Evolutionary conservation across 768 basidiomycete species (phyloP).

Genomic region (Boletus sensibilis): DNA sequence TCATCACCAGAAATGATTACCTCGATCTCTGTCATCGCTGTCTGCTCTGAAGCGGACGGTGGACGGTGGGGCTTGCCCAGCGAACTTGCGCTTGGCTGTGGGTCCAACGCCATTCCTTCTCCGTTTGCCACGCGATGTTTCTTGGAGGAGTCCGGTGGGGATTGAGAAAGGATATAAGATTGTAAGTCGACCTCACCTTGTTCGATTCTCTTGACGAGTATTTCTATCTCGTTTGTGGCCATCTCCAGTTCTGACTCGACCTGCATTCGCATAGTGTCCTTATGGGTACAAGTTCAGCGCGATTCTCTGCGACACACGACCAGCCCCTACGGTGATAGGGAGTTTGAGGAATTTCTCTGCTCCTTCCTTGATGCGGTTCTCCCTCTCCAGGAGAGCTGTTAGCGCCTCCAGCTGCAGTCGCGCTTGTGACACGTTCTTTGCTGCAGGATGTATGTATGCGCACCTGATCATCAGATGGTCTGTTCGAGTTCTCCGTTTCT

Average conservation of each 20-base stretch:
- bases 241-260: conserved; percentile 77
- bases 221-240: conserved; percentile 70
- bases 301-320: conserved; percentile 3
- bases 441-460: conserved; percentile 3
- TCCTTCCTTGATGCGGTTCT: conserved; percentile 85
- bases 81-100: conserved; percentile 32
- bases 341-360: conserved; percentile 87
- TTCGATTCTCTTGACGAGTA: conserved; percentile 53
- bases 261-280: conserved; percentile 67
- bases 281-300: conserved; percentile 9
- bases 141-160: conserved; percentile 11
- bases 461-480: conserved; percentile 32
- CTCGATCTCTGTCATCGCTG: conserved; percentile 37
- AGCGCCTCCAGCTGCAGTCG: conserved; percentile 60
- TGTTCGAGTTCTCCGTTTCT: conserved; percentile 24
- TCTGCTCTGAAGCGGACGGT: conserved; percentile 32
- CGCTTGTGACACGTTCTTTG: conserved; percentile 4
- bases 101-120: conserved; percentile 30
- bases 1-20: conserved; percentile 14
- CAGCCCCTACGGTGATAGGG: conserved; percentile 44
- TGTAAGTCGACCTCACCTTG: conserved; percentile 34
- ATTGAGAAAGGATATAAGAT: not conserved
- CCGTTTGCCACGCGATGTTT: conserved; percentile 31
- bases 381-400: conserved; percentile 64
- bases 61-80: conserved; percentile 33